phyloP scores from a whole-genome alignment of 345 rosid genomes.

The Leavenworthia alabamica region DNA sequence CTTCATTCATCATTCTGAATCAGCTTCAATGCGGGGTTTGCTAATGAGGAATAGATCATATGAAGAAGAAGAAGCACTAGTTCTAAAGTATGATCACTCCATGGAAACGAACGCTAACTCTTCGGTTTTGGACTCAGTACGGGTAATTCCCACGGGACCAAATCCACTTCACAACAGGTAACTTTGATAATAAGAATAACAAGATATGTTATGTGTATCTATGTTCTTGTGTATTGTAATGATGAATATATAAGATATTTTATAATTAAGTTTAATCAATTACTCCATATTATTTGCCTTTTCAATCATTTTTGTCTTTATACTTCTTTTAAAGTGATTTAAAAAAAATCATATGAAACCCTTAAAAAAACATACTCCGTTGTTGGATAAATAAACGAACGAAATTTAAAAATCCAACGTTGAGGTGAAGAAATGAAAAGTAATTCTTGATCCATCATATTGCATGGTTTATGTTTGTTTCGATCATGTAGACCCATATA shows the following conservation, averaged over 20 bases:
- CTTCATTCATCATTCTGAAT: constrained; percentile 18
- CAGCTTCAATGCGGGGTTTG: constrained; percentile 23
- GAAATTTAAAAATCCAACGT: neutral
- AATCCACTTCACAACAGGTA: constrained; percentile 33
- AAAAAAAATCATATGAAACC: neutral
- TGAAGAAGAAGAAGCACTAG: constrained; percentile 9
- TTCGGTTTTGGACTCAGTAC: constrained; percentile 11
- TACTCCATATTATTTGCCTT: neutral
- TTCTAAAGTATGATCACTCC: neutral
- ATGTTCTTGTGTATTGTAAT: constrained; percentile 22
- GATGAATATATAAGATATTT: neutral
- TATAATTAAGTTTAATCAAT: neutral
- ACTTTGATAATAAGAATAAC: neutral
- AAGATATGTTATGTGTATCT: constrained; percentile 3
- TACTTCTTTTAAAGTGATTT: neutral
- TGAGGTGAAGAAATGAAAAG: neutral
- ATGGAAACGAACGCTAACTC: constrained; percentile 4
- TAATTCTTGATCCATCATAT: neutral
- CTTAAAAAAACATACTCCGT: neutral
- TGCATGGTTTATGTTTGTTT: constrained; percentile 3
- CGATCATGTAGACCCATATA: neutral
- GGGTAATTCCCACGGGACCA: constrained; percentile 32
- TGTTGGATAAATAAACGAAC: neutral
- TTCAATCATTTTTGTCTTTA: neutral
- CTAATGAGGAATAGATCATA: constrained; percentile 13